Conservation (phyloP, 2,329 filamentous ascomycete species). For the Sclerotinia spermophila region DNA sequence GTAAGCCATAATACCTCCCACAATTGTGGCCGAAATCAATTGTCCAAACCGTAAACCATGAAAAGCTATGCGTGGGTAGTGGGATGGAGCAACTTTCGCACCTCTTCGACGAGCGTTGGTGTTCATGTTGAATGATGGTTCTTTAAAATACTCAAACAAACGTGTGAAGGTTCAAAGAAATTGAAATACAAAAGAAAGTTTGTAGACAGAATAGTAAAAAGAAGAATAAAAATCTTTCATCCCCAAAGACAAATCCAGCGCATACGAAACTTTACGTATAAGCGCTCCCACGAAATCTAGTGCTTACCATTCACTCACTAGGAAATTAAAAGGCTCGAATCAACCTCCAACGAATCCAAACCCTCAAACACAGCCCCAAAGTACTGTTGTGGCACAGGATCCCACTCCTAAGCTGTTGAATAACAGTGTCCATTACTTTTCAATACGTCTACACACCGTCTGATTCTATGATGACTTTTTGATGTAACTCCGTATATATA, state of each 20-base stretch:
- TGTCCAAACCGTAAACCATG: constrained; percentile 31
- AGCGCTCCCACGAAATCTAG: constrained; percentile 1
- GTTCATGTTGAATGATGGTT: neutral
- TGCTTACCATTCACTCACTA: constrained; percentile 5
- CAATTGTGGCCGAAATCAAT: constrained; percentile 28
- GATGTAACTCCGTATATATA: neutral
- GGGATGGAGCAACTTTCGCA: constrained; percentile 29
- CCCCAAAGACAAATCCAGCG: constrained; percentile 18
- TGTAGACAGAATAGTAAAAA: neutral
- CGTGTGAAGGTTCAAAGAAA: neutral
- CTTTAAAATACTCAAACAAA: neutral
- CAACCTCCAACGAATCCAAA: neutral
- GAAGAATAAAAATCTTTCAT: neutral
- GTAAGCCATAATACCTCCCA: constrained; percentile 33
- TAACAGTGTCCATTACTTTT: neutral
- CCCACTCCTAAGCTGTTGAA: neutral
- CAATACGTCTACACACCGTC: neutral
- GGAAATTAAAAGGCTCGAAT: neutral
- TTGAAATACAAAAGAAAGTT: neutral
- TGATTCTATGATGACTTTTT: neutral
- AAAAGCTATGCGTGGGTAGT: constrained; percentile 32
- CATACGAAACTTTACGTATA: constrained; percentile 11
- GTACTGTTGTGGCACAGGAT: neutral
- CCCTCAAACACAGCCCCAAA: neutral
- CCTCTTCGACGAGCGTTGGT: constrained; percentile 11